Evolutionary conservation across 495 filamentous ascomycete species (phyloP), one percentile per base, ranked within the genome.

Genomic region (Hypoxylon rickii): DNA sequence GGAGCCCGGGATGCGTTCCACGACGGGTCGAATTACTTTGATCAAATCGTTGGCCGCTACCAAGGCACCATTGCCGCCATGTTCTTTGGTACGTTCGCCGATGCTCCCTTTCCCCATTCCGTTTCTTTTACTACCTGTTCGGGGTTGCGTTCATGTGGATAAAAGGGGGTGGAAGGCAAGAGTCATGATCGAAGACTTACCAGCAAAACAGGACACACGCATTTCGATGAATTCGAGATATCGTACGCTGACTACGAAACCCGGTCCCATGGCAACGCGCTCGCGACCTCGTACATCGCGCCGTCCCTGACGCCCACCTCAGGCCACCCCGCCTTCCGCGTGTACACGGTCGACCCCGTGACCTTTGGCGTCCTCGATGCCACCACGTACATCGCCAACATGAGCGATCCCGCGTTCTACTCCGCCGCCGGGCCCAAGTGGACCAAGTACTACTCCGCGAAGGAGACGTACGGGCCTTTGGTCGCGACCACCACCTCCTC

Each of bases 291-390:
- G 4, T 85, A 80, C 44, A 74, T 84, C 51, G 72, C 71, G 0
- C 79, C 81, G 3, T 73, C 77, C 7, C 58, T 85, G 65, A 83
- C 81, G 0, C 81, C 82, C 0, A 81, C 70, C 0, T 74, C 73
- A 3, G 80, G 80, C 12, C 68, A 74, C 8, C 77, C 81, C 0
- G 71, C 80, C 2, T 84, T 85, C 72, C 76, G 77, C 26, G 73
- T 83, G n/a, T 84, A 83, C 65, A 64, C 70, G 10, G 72, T 84
- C 21, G 82, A 84, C 47, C 79, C 81, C 0, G 75, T 73, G 12
- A 83, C 76, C 0, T 83, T 79, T 47, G 78, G 57, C 6, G 74
- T 85, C 1, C 63, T 83, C 1, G 80, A 83, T 51, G 73, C 66
- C 40, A 76, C 73, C 2, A 76, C 77, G 11, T 85, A 83, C 62